These are phyloP conservation scores for Crithidia thermophila DNA, from an alignment of 208 protist genomes.

Conservation along the genomic window DNA sequence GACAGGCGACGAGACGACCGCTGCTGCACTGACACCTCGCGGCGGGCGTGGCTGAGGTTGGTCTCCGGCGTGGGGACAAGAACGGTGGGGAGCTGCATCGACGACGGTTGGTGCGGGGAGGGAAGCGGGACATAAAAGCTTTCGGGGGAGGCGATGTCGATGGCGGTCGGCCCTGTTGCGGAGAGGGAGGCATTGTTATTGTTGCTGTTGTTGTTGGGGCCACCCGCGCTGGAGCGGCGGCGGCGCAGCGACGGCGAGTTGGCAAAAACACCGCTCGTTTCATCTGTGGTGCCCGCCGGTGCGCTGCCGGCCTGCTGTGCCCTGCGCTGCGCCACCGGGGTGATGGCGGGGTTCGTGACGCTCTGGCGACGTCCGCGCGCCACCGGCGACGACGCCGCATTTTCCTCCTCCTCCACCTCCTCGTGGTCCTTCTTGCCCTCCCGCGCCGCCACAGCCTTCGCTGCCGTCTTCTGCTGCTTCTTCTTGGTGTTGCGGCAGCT, in stretches of 20 bases:
- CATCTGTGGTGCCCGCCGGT: not conserved
- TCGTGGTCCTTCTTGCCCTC: constrained; percentile 7
- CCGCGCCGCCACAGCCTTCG: not conserved
- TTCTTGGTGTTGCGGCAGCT: not conserved
- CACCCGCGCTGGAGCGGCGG: constrained; percentile 1
- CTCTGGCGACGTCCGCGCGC: too few relatives aligned
- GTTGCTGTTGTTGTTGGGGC: not conserved
- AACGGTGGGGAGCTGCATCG: not conserved
- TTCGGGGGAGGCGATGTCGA: too few relatives aligned
- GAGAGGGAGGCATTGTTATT: too few relatives aligned
- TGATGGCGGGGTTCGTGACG: too few relatives aligned
- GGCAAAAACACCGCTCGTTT: too few relatives aligned
- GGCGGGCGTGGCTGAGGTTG: too few relatives aligned
- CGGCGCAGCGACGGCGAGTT: constrained; percentile 4
- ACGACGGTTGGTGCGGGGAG: too few relatives aligned
- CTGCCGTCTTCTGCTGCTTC: not conserved
- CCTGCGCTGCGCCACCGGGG: not conserved
- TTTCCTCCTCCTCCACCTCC: not conserved
- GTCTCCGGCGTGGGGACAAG: not conserved
- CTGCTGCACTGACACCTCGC: too few relatives aligned
- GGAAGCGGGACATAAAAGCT: too few relatives aligned
- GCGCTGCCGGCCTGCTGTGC: not conserved
- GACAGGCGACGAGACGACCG: constrained; percentile 10
- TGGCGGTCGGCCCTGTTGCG: not conserved
- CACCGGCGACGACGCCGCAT: not conserved